A percentile compares a stretch with the other conserved stretches of the same genome.
Conservation (phyloP, 257 asterid species). For the Avicennia marina region DNA sequence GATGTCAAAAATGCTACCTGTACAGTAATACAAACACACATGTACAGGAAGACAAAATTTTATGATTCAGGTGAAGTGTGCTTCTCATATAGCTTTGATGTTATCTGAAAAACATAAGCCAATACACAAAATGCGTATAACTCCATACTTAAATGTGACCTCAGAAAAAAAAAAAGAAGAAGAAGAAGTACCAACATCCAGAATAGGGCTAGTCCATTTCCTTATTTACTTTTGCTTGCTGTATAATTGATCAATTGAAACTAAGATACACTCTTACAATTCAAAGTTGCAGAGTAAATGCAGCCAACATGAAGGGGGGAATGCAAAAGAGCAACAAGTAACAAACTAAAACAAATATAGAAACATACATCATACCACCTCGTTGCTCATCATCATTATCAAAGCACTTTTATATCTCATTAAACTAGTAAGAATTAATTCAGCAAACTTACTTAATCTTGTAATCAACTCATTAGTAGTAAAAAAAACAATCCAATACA, state of each 20-base stretch:
- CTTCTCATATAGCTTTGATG: neutral
- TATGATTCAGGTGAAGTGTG: neutral
- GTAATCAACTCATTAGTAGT: no score
- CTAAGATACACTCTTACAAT: neutral
- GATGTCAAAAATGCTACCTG: neutral
- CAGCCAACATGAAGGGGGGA: neutral
- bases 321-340: neutral
- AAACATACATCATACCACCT: slow-evolving; percentile 6
- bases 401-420: neutral
- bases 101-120: neutral
- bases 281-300: neutral
- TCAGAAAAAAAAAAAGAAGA: neutral
- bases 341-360: neutral
- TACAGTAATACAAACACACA: no score
- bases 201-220: neutral
- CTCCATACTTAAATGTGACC: neutral
- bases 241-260: neutral
- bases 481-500: no score
- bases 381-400: neutral
- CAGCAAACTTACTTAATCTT: no score
- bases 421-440: neutral
- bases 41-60: no score
- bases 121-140: neutral
- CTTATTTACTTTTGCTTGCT: neutral
- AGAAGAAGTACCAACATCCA: no score